Base-by-base conservation (phyloP, 768 basidiomycete species). In the Serendipita indica region DNA sequence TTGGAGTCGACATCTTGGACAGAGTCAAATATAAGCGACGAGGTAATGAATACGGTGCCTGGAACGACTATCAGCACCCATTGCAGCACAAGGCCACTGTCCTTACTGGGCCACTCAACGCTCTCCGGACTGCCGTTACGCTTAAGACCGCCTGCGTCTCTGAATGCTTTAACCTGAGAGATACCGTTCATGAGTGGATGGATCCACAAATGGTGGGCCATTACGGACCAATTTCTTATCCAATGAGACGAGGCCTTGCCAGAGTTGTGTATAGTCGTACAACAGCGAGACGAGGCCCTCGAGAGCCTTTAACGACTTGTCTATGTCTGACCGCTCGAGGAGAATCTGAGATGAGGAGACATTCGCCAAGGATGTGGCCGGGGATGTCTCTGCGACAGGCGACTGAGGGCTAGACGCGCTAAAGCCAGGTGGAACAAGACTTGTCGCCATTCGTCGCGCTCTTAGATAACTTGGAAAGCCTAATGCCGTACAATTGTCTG, bases 1-100 rank as follows among this genome's bases (percentile, higher is more conserved):
- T 54, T 54, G 10, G 22, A 25, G n/a, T 54, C 49, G 16, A 54
- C 49, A 10, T 54, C 49, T 7, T 2, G 3, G 30, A n/a, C 49
- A 18, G 49, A 54, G 1, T 54, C 49, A n/a, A 54, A 54, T 25
- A 54, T 54, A 10, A 54, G 49, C 30, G 49, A 54, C 20, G 49
- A 54, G 49, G 22, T 54, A 22, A 28, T 16, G 20, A 54, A 30
- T 22, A 54, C 30, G 30, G 20, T 54, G 49, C 49, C 30, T 54
- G 20, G 22, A 7, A 6, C 20, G 49, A 14, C 10, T 10, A 22
- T 54, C 49, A 54, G 49, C 30, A 16, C 35, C 49, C n/a, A 27
- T 16, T 22, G 49, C 49, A 32, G n/a, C 49, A 14, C 16, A 6
- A 16, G 22, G n/a, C 7, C 7, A 5, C 41, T 18, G 41, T 7